Percentiles rank a stretch among this genome's conserved stretches.
phyloP scores from a whole-genome alignment of 352 stramenopile species.

The Lagenidium giganteum region DNA sequence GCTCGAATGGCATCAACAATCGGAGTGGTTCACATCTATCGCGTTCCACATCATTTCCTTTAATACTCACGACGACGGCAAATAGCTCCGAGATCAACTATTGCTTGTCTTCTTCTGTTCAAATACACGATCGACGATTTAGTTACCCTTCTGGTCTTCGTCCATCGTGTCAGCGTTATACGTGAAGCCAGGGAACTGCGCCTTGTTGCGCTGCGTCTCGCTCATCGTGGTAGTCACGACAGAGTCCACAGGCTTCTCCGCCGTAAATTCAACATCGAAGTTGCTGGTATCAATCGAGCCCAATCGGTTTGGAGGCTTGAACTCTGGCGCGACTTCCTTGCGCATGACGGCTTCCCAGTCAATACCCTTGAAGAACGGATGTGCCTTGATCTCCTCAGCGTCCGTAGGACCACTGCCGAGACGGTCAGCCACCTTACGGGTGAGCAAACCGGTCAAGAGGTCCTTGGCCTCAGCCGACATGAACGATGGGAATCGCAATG shows the following conservation, averaged over 20 bases:
- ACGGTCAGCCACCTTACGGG: conserved; percentile 83
- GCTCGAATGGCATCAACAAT: no score
- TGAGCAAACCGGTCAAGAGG: conserved; percentile 79
- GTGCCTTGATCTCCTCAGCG: conserved; percentile 90
- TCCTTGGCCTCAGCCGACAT: conserved; percentile 89
- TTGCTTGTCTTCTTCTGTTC: conserved; percentile 1
- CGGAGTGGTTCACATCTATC: conserved; percentile 22
- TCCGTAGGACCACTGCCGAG: conserved; percentile 83
- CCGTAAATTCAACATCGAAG: conserved; percentile 93
- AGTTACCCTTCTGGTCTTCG: conserved; percentile 81
- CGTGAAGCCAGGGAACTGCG: conserved; percentile 87
- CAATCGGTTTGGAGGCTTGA: conserved; percentile 87
- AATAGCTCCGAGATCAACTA: no score
- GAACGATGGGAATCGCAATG: conserved; percentile 86
- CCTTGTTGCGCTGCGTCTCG: conserved; percentile 87
- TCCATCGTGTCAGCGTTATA: conserved; percentile 88
- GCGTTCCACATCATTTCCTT: background rate
- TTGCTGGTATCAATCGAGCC: conserved; percentile 92
- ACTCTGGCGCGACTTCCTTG: conserved; percentile 88
- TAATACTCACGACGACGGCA: no score
- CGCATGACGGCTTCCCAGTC: conserved; percentile 88
- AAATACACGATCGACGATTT: conserved; percentile 18
- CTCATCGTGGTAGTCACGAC: conserved; percentile 90
- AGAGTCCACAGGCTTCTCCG: conserved; percentile 87
- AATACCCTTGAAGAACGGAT: conserved; percentile 91